Evolutionary conservation across 805 yeast species (phyloP).

Genomic region (baker's yeast (Saccharomyces cerevisiae)): DNA sequence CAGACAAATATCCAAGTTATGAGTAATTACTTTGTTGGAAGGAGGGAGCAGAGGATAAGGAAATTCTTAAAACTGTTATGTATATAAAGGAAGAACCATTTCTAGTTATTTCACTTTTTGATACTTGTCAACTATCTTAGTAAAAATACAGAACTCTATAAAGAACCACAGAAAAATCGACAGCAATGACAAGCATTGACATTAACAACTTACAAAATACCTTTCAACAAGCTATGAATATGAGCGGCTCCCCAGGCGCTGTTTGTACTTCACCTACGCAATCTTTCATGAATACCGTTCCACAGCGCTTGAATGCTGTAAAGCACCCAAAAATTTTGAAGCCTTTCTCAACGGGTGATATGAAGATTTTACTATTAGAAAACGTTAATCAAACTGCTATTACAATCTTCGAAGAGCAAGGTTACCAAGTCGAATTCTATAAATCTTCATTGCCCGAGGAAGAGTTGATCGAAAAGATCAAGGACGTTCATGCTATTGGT

Average conservation of each 20-base stretch:
- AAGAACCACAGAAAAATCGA: neutral
- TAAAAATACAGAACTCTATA: neutral
- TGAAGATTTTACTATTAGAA: conserved; percentile 83
- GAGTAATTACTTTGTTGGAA: neutral
- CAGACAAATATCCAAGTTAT: neutral
- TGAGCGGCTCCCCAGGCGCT: conserved; percentile 55
- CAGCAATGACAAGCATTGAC: conserved; percentile 61
- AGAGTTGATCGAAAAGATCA: conserved; percentile 87
- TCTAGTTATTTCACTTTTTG: neutral
- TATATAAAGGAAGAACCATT: neutral
- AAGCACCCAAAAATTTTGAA: conserved; percentile 65
- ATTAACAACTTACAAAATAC: conserved; percentile 46
- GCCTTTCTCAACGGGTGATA: conserved; percentile 93
- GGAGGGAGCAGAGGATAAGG: neutral
- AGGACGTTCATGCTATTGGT: conserved; percentile 92
- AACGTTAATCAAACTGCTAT: conserved; percentile 92
- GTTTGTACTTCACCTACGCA: conserved; percentile 79
- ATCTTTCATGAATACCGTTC: conserved; percentile 49
- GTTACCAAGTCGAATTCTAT: conserved; percentile 93
- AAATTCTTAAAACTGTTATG: neutral
- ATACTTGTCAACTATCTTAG: neutral
- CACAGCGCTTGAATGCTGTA: conserved; percentile 38
- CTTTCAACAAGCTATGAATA: conserved; percentile 45
- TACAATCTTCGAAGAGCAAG: conserved; percentile 75
- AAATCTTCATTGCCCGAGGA: conserved; percentile 86